Conservation (phyloP, 2,329 filamentous ascomycete genomes). For the Leptographium lundbergii region DNA sequence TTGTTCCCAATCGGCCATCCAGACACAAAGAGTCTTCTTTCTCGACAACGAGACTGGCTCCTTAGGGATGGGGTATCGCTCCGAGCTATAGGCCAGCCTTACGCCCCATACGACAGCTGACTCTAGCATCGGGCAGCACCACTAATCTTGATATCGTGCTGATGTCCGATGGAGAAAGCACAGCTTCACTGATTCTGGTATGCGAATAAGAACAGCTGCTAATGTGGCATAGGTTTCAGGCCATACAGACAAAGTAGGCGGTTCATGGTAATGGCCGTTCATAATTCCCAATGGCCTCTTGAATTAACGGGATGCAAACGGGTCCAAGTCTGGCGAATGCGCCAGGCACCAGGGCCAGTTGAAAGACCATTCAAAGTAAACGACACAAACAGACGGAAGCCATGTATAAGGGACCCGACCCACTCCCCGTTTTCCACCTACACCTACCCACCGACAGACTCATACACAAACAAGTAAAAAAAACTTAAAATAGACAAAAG, state of each 20-base stretch:
- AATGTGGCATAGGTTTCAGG: not conserved
- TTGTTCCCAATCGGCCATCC: no score
- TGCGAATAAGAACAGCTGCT: not conserved
- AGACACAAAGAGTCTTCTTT: not conserved
- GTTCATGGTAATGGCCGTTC: constrained; percentile 2
- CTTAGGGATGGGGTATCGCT: no score
- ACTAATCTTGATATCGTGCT: not conserved
- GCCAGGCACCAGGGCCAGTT: constrained; percentile 1
- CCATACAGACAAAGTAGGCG: not conserved
- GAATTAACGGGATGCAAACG: constrained; percentile 6
- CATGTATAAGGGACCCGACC: not conserved
- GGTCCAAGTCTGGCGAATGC: not conserved
- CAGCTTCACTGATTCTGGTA: not conserved
- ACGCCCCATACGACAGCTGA: no score
- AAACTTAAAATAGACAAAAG: constrained; percentile 1
- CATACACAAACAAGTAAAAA: constrained; percentile 3
- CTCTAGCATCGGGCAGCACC: not conserved
- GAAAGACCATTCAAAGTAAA: constrained; percentile 7
- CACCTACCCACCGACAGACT: constrained; percentile 3
- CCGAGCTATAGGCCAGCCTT: no score
- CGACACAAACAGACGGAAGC: constrained; percentile 1
- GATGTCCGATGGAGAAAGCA: not conserved
- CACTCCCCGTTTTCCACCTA: constrained; percentile 1
- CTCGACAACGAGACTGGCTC: no score
- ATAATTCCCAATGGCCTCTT: constrained; percentile 7